A percentile compares a stretch with the other conserved stretches of the same genome.
phyloP scores from a whole-genome alignment of 1,139 yeast species.

The Taphrina communis region DNA sequence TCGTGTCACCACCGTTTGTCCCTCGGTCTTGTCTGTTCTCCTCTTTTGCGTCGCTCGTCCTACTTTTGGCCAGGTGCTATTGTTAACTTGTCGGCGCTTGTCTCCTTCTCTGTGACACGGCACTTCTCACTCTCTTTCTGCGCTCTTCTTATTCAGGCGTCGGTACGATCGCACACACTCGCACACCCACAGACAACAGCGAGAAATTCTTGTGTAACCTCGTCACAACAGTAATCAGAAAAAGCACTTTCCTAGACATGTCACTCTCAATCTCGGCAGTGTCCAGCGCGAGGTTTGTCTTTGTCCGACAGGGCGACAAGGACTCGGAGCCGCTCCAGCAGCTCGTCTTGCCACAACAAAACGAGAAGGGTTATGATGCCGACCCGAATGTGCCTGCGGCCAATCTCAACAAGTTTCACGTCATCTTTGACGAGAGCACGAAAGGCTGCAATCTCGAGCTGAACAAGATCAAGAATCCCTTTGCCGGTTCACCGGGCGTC shows the following conservation, averaged over 20 bases:
- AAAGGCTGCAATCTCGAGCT: constrained; percentile 13
- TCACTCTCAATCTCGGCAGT: constrained; percentile 19
- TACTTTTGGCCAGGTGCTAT: too few relatives aligned
- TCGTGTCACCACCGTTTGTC: too few relatives aligned
- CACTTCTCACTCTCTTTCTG: too few relatives aligned
- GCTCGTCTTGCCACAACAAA: not conserved
- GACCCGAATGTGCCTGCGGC: constrained; percentile 2
- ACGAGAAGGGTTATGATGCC: constrained; percentile 11
- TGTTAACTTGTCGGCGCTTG: too few relatives aligned
- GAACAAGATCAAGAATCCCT: constrained; percentile 15
- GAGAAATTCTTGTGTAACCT: not conserved
- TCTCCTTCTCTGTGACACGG: too few relatives aligned
- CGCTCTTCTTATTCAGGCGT: too few relatives aligned
- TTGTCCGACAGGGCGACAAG: constrained; percentile 20
- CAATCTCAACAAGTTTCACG: constrained; percentile 17
- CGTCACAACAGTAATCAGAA: not conserved
- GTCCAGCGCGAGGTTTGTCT: not conserved
- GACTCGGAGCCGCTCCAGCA: constrained; percentile 15
- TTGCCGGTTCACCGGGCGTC: constrained; percentile 12
- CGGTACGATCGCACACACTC: too few relatives aligned
- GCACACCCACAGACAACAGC: too few relatives aligned
- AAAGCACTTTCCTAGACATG: not conserved
- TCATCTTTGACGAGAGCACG: constrained; percentile 26
- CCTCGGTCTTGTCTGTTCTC: too few relatives aligned
- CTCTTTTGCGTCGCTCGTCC: too few relatives aligned